Evolutionary conservation across 2,329 filamentous ascomycete genomes (phyloP).

Genomic region (Alternaria rosae): DNA sequence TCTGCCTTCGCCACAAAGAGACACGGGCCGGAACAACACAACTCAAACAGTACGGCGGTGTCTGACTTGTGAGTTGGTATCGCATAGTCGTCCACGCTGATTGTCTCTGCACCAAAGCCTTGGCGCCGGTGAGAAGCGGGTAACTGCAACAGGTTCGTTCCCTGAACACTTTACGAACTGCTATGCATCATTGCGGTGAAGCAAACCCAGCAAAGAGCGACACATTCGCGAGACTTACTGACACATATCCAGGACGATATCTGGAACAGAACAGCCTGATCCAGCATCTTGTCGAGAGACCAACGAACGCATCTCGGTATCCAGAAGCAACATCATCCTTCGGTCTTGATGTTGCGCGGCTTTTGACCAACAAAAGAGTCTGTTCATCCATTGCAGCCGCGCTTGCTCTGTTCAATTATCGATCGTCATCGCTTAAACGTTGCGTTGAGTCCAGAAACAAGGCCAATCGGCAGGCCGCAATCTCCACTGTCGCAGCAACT

Average conservation of each 20-base stretch:
- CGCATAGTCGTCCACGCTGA: constrained; percentile 31
- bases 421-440: constrained; percentile 13
- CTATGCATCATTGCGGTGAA: constrained; percentile 42
- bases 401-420: constrained; percentile 2
- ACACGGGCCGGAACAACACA: constrained; percentile 40
- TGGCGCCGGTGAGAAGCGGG: constrained; percentile 39
- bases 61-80: constrained; percentile 29
- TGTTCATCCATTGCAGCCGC: not conserved
- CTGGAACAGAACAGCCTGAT: constrained; percentile 17
- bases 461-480: constrained; percentile 7
- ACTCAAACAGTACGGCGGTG: constrained; percentile 44
- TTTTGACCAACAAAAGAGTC: constrained; percentile 8
- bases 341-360: constrained; percentile 9
- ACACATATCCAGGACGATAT: constrained; percentile 34
- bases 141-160: constrained; percentile 48
- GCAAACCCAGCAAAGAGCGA: constrained; percentile 41
- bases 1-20: constrained; percentile 44
- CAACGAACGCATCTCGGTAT: not conserved
- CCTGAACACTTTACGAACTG: constrained; percentile 36
- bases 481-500: constrained; percentile 14
- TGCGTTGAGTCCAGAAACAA: constrained; percentile 16
- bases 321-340: constrained; percentile 7
- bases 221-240: constrained; percentile 28
- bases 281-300: constrained; percentile 27
- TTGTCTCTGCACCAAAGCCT: constrained; percentile 35